phyloP scores from a whole-genome alignment of 2,329 filamentous ascomycete genomes.

The Ophiobolus disseminans region DNA sequence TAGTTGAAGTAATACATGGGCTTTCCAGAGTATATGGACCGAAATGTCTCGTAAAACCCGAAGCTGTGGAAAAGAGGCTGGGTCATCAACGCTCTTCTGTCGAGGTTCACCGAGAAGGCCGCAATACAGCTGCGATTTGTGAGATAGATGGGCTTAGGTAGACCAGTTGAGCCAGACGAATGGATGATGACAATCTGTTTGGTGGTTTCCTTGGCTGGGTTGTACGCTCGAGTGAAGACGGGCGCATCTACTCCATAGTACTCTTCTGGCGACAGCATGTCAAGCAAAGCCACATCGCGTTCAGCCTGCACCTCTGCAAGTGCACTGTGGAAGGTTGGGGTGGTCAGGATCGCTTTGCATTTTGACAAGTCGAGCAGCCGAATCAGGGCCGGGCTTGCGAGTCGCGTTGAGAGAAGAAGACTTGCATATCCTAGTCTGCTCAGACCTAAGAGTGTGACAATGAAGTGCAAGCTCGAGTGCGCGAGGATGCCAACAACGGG shows the following conservation, averaged over 20 bases:
- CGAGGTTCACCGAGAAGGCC: slow-evolving; percentile 24
- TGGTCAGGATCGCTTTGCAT: slow-evolving; percentile 32
- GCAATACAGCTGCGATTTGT: slow-evolving; percentile 54
- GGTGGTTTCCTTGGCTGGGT: slow-evolving; percentile 33
- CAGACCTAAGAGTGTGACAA: slow-evolving; percentile 62
- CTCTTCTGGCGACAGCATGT: slow-evolving; percentile 34
- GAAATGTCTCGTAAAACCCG: slow-evolving; percentile 32
- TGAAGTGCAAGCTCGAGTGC: slow-evolving; percentile 62
- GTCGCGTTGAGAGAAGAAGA: slow-evolving; percentile 62
- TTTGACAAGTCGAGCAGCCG: slow-evolving; percentile 46
- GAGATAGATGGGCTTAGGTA: slow-evolving; percentile 69
- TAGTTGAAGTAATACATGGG: slow-evolving; percentile 35
- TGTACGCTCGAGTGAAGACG: slow-evolving; percentile 28
- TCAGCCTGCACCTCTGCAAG: slow-evolving; percentile 39
- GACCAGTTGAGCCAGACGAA: slow-evolving; percentile 64
- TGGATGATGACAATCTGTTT: slow-evolving; percentile 54
- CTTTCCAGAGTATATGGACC: slow-evolving; percentile 33
- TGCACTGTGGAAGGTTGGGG: slow-evolving; percentile 22
- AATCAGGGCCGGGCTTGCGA: slow-evolving; percentile 60
- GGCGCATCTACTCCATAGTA: slow-evolving; percentile 27
- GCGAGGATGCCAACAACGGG: slow-evolving; percentile 58
- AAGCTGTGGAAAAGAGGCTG: slow-evolving; percentile 35
- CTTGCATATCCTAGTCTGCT: slow-evolving; percentile 63
- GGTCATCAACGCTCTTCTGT: slow-evolving; percentile 30
- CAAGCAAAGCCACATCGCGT: slow-evolving; percentile 24